Base-by-base conservation (phyloP, 768 basidiomycete species). In the Lactifluus piperatus region DNA sequence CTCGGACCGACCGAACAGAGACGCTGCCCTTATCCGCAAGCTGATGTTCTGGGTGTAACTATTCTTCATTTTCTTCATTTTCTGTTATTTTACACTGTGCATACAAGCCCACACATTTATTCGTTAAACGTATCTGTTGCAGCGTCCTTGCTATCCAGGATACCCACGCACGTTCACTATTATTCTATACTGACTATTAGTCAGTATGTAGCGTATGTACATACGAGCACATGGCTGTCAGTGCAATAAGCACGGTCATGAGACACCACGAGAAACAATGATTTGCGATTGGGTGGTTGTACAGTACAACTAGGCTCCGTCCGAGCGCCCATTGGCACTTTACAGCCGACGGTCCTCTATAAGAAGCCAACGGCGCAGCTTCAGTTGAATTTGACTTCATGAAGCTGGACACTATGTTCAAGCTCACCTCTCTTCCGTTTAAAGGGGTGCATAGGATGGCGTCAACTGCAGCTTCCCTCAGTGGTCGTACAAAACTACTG, bases 401-500 rank as follows among this genome's bases (percentile, higher is more conserved):
- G 20, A 43, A 30, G 27, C 13, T 55, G 24, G 27, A 29, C 30
- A 26, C 14, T 34, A 56, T 46, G 39, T n/a, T 37, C 27, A 32
- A 51, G 27, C 36, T 37, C 54, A 20, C 44, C 3, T 51, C 49
- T 56, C 32, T 14, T 34, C 18, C 34, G n/a, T 51, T 41, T 34
- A 56, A 36, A 20, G 49, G 13, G 36, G 11, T 41, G 11, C 27
- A 37, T 27, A 51, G 63, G 41, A 44, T 57, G 11, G 64, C 62
- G 0, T 63, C 62, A 26, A 67, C 78, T 57, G 64, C 70, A 24
- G 60, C 68, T 24, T 68, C 64, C 22, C 83, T 84, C 26, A 9
- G 26, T 27, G 13, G 48, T 11, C 75, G 80, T 32, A 60, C 77
- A 34, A 74, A 76, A 8, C 69, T 91, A 48, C 75, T 90, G 30